Evolutionary conservation across 2,329 filamentous ascomycete species (phyloP).

Genomic region (Zasmidium cellare): DNA sequence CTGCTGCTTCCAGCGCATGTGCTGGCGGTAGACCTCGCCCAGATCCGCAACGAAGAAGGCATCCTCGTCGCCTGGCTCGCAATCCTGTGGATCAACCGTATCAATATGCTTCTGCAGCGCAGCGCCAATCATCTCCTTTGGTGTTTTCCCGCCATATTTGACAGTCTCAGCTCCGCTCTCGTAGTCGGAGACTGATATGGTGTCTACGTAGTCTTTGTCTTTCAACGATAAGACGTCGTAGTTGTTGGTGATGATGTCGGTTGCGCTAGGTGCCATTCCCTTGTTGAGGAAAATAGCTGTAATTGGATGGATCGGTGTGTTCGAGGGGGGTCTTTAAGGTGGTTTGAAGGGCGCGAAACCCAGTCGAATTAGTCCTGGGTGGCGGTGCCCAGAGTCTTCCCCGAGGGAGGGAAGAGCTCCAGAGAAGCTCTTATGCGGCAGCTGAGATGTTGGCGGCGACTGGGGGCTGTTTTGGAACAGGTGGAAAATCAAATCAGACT

Average conservation of each 20-base stretch:
- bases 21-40: conserved; percentile 97
- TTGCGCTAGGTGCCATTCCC: conserved; percentile 73
- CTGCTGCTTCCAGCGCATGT: conserved; percentile 96
- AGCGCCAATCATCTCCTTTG: conserved; percentile 82
- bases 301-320: conserved; percentile 10
- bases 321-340: conserved; percentile 69
- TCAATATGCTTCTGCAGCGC: conserved; percentile 84
- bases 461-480: conserved; percentile 47
- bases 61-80: conserved; percentile 91
- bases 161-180: conserved; percentile 33
- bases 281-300: conserved; percentile 32
- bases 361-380: conserved; percentile 64
- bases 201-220: conserved; percentile 25
- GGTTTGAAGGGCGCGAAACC: conserved; percentile 93
- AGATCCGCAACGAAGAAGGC: conserved; percentile 98
- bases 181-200: conserved; percentile 21
- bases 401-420: conserved; percentile 98
- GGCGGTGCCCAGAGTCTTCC: conserved; percentile 99
- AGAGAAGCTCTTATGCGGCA: conserved; percentile 99
- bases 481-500: conserved; percentile 45
- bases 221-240: conserved; percentile 41
- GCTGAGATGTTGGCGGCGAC: conserved; percentile 70
- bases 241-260: conserved; percentile 48
- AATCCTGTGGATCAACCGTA: conserved; percentile 80
- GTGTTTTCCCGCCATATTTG: conserved; percentile 52